phyloP scores from a whole-genome alignment of 2,329 filamentous ascomycete species.

The Trichoderma sp. region DNA sequence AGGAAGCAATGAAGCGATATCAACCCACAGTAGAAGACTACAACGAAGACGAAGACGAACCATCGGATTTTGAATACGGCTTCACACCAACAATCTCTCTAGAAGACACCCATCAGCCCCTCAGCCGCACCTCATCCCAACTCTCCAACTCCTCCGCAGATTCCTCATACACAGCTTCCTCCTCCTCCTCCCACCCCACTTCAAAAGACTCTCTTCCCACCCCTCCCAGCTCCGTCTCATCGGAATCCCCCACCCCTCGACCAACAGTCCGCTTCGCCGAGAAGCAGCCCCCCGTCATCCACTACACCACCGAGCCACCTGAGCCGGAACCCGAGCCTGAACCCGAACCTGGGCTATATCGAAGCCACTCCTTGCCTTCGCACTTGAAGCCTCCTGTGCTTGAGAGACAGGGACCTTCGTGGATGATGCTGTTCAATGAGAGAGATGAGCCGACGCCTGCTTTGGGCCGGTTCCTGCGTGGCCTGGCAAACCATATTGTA shows the following conservation, averaged over 20 bases:
- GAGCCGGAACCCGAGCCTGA: slow-evolving; percentile 9
- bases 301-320: slow-evolving; percentile 2
- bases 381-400: background rate
- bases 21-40: slow-evolving; percentile 26
- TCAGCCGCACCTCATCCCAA: background rate
- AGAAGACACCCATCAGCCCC: background rate
- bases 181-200: background rate
- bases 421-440: slow-evolving; percentile 71
- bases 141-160: background rate
- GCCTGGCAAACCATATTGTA: slow-evolving; percentile 72
- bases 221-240: slow-evolving; percentile 9
- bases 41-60: background rate
- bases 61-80: slow-evolving; percentile 7
- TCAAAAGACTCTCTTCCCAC: background rate
- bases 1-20: slow-evolving; percentile 17
- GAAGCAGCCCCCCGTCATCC: slow-evolving; percentile 25
- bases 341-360: background rate
- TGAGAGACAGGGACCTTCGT: slow-evolving; percentile 35
- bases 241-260: slow-evolving; percentile 11
- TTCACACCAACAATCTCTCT: background rate
- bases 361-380: background rate
- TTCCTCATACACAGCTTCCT: background rate
- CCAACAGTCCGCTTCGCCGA: slow-evolving; percentile 35
- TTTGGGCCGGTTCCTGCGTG: slow-evolving; percentile 67
- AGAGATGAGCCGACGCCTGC: slow-evolving; percentile 64